Conservation (phyloP, 2,329 filamentous ascomycete species). For the Ceratocystis harringtonii region DNA sequence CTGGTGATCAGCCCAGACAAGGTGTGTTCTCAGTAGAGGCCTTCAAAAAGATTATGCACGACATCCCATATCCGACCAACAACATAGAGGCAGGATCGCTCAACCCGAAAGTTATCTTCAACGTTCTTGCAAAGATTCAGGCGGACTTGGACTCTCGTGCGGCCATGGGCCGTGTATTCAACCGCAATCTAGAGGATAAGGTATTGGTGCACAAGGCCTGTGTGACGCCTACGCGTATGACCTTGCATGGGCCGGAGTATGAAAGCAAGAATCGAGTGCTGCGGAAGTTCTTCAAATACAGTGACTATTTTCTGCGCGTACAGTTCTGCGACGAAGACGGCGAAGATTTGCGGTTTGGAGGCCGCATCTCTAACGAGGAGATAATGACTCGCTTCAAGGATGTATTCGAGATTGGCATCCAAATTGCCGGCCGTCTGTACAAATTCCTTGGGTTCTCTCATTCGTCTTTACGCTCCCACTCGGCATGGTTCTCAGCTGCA, state of each 20-base stretch:
- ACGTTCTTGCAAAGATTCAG: constrained; percentile 29
- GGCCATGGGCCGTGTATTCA: constrained; percentile 15
- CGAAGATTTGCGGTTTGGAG: constrained; percentile 38
- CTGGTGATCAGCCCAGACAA: constrained; percentile 11
- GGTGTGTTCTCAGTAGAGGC: constrained; percentile 36
- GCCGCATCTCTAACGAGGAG: constrained; percentile 27
- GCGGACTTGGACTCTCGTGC: constrained; percentile 23
- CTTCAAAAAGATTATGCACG: constrained; percentile 36
- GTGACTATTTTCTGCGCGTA: constrained; percentile 53
- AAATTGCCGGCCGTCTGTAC: constrained; percentile 47
- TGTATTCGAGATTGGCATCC: constrained; percentile 44
- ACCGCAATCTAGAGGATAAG: constrained; percentile 11
- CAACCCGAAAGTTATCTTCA: constrained; percentile 28
- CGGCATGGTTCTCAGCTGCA: constrained; percentile 46
- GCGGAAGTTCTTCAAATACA: constrained; percentile 44
- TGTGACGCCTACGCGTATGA: constrained; percentile 45
- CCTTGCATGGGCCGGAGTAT: constrained; percentile 44
- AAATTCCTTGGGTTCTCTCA: constrained; percentile 65
- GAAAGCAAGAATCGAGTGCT: constrained; percentile 58
- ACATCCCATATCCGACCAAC: constrained; percentile 41
- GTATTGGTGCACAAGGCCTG: constrained; percentile 24
- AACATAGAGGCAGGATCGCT: constrained; percentile 31
- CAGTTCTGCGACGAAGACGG: constrained; percentile 63
- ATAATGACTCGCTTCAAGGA: constrained; percentile 46
- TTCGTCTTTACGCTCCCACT: constrained; percentile 57